These are phyloP conservation scores for Millerago galiae DNA, from an alignment of 805 yeast genomes.

Conservation along the genomic window DNA sequence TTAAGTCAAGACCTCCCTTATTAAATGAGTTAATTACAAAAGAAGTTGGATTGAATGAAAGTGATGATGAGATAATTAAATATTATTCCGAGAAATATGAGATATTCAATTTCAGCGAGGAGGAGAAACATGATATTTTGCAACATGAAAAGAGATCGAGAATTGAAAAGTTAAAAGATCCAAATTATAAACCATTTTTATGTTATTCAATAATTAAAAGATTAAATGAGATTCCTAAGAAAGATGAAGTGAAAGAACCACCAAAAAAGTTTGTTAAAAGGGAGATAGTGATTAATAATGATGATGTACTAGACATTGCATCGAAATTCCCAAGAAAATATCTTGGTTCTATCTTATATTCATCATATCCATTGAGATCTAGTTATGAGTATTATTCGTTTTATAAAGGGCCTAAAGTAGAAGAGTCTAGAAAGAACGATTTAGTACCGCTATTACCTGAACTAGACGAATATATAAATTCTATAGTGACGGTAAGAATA, in stretches of 20 bases:
- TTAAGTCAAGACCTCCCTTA: conserved; percentile 8
- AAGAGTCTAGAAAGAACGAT: conserved; percentile 5
- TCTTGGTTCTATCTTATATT: conserved; percentile 54
- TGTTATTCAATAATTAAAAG: conserved; percentile 26
- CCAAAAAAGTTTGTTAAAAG: conserved; percentile 17
- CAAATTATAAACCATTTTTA: conserved; percentile 23
- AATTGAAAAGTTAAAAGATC: conserved; percentile 21
- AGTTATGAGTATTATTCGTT: conserved; percentile 22
- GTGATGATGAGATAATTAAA: conserved; percentile 23
- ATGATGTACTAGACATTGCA: conserved; percentile 35
- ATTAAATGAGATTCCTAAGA: conserved; percentile 12
- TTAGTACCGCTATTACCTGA: conserved; percentile 26
- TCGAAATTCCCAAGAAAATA: conserved; percentile 36
- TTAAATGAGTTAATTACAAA: conserved; percentile 4
- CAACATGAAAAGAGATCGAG: conserved; percentile 25
- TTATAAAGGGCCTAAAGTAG: conserved; percentile 1
- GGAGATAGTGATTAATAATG: conserved; percentile 29
- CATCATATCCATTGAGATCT: conserved; percentile 45
- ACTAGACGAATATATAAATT: conserved; percentile 35
- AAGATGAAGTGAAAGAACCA: not conserved
- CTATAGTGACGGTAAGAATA: conserved; percentile 25
- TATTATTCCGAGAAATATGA: conserved; percentile 23
- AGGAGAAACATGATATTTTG: conserved; percentile 25
- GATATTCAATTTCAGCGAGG: conserved; percentile 22
- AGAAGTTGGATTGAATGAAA: conserved; percentile 4